Base-by-base conservation (phyloP, 129 eudicot genomes). In the Oenanthe sinensis region DNA sequence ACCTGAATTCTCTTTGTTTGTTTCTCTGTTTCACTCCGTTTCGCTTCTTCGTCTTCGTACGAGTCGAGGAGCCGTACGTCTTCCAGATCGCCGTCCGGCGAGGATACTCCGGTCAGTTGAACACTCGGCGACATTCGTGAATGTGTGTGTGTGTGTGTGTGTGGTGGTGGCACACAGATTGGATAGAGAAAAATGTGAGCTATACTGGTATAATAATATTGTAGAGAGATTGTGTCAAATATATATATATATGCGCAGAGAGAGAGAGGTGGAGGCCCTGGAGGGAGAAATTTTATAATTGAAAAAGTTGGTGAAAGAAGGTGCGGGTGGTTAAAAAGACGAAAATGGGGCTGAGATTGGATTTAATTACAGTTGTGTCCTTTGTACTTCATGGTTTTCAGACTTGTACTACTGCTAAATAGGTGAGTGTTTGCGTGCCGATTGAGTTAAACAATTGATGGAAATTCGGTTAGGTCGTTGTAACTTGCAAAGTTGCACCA, bases 41-140 rank as follows among this genome's bases (percentile, higher is more conserved):
- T 49, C 49, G 16, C 43, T 8, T 81, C 75, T n/a, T 24, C 83
- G 2, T 85, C 84, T 3, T 89, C 96, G 55, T 85, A 89, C 0
- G 87, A 79, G 77, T 87, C 92, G 40, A 94, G 89, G 8, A 94
- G 80, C 77, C 92, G 83, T 28, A 88, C 97, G 71, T 91, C 98
- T 85, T 93, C 98, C 42, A 87, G 87, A 49, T 80, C 89, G 42
- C 24, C 70, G 12, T 26, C 80, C 54, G 78, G 60, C 39, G 88
- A 83, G 46, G 75, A 45, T 54, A 71, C 69, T 58, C 80, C 78
- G 50, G 65, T 60, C 36, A 93, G 79, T 79, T 94, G 91, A 26
- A 94, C 77, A 42, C 84, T 78, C 85, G 85, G 97, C 79, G 89
- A 81, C 96, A 87, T 91, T 24, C 14, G 69, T 3, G 12, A 2